Percentiles rank a stretch among this genome's conserved stretches.
Conservation (phyloP, 768 basidiomycete species). For the Lactarius hatsudake region DNA sequence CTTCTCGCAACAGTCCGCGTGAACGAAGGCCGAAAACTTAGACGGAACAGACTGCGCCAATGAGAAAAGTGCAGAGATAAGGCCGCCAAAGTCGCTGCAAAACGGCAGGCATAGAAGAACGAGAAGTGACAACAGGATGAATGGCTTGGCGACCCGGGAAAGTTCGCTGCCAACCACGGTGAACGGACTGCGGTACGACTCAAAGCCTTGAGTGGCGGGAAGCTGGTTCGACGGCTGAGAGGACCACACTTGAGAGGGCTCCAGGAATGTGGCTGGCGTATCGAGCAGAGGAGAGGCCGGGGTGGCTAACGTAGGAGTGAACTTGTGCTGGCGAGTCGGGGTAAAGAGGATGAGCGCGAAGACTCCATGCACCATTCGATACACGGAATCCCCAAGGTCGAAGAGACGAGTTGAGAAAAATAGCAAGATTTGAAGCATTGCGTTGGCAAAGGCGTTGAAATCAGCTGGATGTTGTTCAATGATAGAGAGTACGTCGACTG, state of each 20-base stretch:
- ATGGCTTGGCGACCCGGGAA: too few relatives aligned
- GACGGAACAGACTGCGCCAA: background rate
- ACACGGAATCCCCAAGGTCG: constrained; percentile 4
- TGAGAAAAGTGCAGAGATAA: background rate
- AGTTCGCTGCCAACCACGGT: background rate
- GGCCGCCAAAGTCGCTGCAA: background rate
- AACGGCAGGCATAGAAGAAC: background rate
- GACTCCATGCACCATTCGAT: background rate
- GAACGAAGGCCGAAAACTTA: background rate
- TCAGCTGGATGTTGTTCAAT: background rate
- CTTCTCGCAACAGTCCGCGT: background rate
- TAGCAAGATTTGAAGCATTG: constrained; percentile 10
- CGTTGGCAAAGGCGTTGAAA: background rate
- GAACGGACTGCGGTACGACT: background rate
- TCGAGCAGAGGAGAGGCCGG: background rate
- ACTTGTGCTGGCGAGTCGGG: background rate
- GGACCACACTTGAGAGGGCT: background rate
- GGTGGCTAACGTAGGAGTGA: background rate
- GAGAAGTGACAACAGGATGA: constrained; percentile 1
- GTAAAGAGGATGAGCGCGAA: constrained; percentile 2
- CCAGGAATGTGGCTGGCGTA: background rate
- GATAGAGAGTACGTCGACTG: background rate
- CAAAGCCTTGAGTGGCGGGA: background rate
- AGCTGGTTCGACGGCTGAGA: background rate
- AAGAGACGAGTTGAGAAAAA: constrained; percentile 3